These are phyloP conservation scores for Buddleja alternifolia DNA, from an alignment of 257 asterid species.

Conservation along the genomic window DNA sequence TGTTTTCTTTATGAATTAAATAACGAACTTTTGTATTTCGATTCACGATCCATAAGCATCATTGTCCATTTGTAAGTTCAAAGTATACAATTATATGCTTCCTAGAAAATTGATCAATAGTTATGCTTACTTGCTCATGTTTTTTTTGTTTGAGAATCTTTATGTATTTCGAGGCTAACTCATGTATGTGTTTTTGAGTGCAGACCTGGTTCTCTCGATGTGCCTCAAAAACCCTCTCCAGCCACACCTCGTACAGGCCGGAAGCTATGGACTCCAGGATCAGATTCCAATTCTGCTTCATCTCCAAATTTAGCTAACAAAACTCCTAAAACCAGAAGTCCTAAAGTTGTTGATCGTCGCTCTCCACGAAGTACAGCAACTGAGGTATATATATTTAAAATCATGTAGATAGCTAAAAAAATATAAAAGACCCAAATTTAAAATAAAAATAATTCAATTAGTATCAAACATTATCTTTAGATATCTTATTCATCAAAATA, in stretches of 20 bases:
- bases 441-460: not conserved
- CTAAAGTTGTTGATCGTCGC: conserved; percentile 61
- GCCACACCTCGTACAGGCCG: conserved; percentile 52
- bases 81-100: too few relatives aligned
- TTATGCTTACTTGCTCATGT: too few relatives aligned
- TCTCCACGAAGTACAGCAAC: conserved; percentile 69
- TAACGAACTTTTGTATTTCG: too few relatives aligned
- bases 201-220: conserved; percentile 60
- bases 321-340: conserved; percentile 68
- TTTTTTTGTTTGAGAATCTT: too few relatives aligned
- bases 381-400: conserved; percentile 50
- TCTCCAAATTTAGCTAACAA: conserved; percentile 58
- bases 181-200: conserved; percentile 21
- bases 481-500: not conserved
- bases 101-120: too few relatives aligned
- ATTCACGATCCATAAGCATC: too few relatives aligned
- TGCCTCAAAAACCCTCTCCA: conserved; percentile 60
- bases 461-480: not conserved
- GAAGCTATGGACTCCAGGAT: conserved; percentile 50
- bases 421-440: not conserved
- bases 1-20: too few relatives aligned
- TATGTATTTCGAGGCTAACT: not conserved
- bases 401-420: not conserved
- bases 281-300: conserved; percentile 49
- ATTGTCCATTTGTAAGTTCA: too few relatives aligned